Conservation (phyloP, 805 yeast species). For the Brettanomyces anomalus region DNA sequence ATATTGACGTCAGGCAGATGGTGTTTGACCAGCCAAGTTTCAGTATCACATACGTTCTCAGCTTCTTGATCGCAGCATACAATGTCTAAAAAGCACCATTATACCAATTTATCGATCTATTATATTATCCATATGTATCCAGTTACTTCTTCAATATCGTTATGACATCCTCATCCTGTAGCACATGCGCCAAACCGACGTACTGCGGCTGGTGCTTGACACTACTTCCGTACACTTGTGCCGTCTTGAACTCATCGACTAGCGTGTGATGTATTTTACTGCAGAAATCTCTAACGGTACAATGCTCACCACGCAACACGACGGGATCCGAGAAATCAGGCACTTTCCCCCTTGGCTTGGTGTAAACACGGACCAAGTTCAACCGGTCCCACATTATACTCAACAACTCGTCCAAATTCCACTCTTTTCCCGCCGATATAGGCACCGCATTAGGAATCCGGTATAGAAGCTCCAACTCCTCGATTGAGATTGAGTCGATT, state of each 20-base stretch:
- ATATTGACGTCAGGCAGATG: slow-evolving; percentile 38
- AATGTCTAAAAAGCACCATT: neutral
- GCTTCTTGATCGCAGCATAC: slow-evolving; percentile 49
- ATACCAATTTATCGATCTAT: neutral
- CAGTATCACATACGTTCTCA: slow-evolving; percentile 43
- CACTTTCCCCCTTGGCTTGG: slow-evolving; percentile 89
- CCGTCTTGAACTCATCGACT: slow-evolving; percentile 88
- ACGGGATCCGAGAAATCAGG: slow-evolving; percentile 97
- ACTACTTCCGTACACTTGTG: slow-evolving; percentile 86
- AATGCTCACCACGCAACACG: slow-evolving; percentile 72
- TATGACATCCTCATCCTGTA: slow-evolving; percentile 96
- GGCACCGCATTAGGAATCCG: slow-evolving; percentile 97
- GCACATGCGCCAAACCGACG: slow-evolving; percentile 76
- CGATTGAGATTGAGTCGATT: slow-evolving; percentile 89
- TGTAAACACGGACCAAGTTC: slow-evolving; percentile 88
- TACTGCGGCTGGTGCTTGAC: slow-evolving; percentile 98
- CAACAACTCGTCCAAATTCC: slow-evolving; percentile 93
- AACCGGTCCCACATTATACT: slow-evolving; percentile 94
- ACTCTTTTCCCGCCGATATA: slow-evolving; percentile 88
- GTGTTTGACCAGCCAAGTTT: slow-evolving; percentile 54
- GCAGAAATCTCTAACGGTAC: slow-evolving; percentile 93
- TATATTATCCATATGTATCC: neutral
- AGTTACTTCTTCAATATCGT: slow-evolving; percentile 70
- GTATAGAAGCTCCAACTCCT: slow-evolving; percentile 83
- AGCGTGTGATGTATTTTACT: slow-evolving; percentile 90